These are phyloP conservation scores for Aspergillus wentii DNA, from an alignment of 495 filamentous ascomycete species.

Conservation along the genomic window DNA sequence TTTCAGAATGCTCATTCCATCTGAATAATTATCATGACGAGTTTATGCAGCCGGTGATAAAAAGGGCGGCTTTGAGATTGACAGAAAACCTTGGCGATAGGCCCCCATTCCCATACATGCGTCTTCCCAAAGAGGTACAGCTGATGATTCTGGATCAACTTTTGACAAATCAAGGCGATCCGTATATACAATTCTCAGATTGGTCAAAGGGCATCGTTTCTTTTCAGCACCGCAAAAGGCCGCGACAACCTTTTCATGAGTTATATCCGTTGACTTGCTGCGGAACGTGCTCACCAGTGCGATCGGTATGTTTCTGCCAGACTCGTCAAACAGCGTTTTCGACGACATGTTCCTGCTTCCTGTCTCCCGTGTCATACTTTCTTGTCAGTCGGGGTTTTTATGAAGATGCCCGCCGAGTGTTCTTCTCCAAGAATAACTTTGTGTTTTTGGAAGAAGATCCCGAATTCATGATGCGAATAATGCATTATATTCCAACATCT, in stretches of 20 bases:
- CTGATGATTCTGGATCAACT: conserved; percentile 17
- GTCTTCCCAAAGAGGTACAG: conserved; percentile 25
- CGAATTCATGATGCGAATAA: conserved; percentile 13
- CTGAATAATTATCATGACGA: conserved; percentile 9
- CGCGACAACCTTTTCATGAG: background rate
- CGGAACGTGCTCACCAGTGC: conserved; percentile 16
- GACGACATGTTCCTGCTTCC: conserved; percentile 19
- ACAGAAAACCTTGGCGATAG: conserved; percentile 7
- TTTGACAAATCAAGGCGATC: conserved; percentile 11
- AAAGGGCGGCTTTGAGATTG: conserved; percentile 12
- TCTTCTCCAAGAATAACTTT: conserved; percentile 21
- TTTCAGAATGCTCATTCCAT: conserved; percentile 17
- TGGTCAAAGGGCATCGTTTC: conserved; percentile 6
- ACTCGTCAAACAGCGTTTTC: conserved; percentile 16
- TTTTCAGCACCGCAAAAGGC: conserved; percentile 10
- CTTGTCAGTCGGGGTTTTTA: conserved; percentile 20
- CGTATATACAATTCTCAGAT: conserved; percentile 6
- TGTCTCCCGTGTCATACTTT: conserved; percentile 23
- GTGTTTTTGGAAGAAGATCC: conserved; percentile 17
- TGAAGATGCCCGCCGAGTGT: conserved; percentile 14
- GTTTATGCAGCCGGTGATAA: conserved; percentile 11
- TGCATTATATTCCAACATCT: conserved; percentile 11
- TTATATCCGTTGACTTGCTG: conserved; percentile 12
- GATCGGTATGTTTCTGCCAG: conserved; percentile 19
- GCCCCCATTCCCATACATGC: conserved; percentile 14